Evolutionary conservation across 2,329 filamentous ascomycete species (phyloP).

Genomic region (Aspergillus flavus): DNA sequence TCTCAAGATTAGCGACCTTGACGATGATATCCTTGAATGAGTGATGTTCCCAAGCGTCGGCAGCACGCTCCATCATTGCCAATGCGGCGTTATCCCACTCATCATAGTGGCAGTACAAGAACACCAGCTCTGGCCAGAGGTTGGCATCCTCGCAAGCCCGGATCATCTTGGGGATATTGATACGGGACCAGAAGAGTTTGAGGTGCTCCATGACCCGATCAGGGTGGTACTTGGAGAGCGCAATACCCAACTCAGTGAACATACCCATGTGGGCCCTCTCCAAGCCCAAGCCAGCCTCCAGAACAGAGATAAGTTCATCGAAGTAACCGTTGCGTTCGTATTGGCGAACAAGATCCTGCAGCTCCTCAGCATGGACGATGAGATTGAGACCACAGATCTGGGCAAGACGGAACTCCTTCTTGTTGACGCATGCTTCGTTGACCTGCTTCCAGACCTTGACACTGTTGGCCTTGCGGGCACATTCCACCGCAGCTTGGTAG

Average conservation of each 20-base stretch:
- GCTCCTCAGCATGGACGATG: slow-evolving; percentile 94
- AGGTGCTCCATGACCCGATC: slow-evolving; percentile 98
- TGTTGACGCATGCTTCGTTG: slow-evolving; percentile 90
- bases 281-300: slow-evolving; percentile 92
- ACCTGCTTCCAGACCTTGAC: slow-evolving; percentile 99
- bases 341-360: slow-evolving; percentile 89
- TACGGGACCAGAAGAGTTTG: slow-evolving; percentile 96
- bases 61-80: slow-evolving; percentile 95
- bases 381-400: slow-evolving; percentile 99
- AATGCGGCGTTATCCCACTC: slow-evolving; percentile 97
- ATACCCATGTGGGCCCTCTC: slow-evolving; percentile 95
- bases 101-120: slow-evolving; percentile 97
- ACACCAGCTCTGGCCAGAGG: slow-evolving; percentile 95
- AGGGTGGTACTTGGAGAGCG: slow-evolving; percentile 90
- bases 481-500: slow-evolving; percentile 97
- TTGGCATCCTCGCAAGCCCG: slow-evolving; percentile 90
- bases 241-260: slow-evolving; percentile 92
- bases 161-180: slow-evolving; percentile 98
- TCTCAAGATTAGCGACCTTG: slow-evolving; percentile 98
- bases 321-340: slow-evolving; percentile 98
- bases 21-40: slow-evolving; percentile 99
- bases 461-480: slow-evolving; percentile 96
- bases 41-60: slow-evolving; percentile 98
- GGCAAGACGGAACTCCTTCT: slow-evolving; percentile 98
- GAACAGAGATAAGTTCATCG: slow-evolving; percentile 90